Evolutionary conservation across 2,329 filamentous ascomycete species (phyloP), one percentile per base, ranked within the genome.

Genomic region (Cercospora sp.): DNA sequence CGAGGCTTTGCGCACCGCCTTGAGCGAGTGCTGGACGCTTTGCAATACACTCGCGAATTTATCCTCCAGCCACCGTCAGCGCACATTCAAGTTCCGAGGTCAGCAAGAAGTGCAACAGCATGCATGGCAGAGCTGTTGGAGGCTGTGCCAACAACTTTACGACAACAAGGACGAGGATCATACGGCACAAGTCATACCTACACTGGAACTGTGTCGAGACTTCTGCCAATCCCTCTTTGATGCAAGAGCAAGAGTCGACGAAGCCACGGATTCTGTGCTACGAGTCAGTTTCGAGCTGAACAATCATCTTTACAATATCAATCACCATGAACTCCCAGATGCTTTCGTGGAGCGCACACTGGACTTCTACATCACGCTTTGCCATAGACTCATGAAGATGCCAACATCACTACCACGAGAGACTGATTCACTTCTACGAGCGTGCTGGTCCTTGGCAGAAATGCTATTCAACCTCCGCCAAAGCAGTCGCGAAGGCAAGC

Each of bases 381-480:
- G 94, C 76, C 94, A 97, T 79, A 89, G 94, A 45, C 82, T 97
- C n/a, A 97, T 97, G 93, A 97, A 97, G 79, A 93, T 97, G 79
- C 88, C 92, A 66, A 91, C 88, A 63, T 90, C 92, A 30, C 80
- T 94, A 2, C 89, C 89, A 0, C 90, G 91, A 70, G 92, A 97
- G 75, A 94, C 92, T 0, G 93, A 97, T 78, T 89, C 91, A 6
- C 84, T 97, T 3, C 85, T 97, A 3, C 87, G 90, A 65, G 92
- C 93, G 24, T 97, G 94, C 77, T 97, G 94, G 94, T 87, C 90
- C 3, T 81, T 98, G 12, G 93, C 94, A 7, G 94, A 97, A 79
- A 96, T 96, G 89, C 86, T 98, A 0, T 97, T 97, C 80, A 96
- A 89, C 77, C 85, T 98, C 49, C 89, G 93, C 2, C 93, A 97